A percentile compares a stretch with the other conserved stretches of the same genome.
These are phyloP conservation scores for Trichoderma harzianum DNA, from an alignment of 2,329 filamentous ascomycete species.

Conservation along the genomic window DNA sequence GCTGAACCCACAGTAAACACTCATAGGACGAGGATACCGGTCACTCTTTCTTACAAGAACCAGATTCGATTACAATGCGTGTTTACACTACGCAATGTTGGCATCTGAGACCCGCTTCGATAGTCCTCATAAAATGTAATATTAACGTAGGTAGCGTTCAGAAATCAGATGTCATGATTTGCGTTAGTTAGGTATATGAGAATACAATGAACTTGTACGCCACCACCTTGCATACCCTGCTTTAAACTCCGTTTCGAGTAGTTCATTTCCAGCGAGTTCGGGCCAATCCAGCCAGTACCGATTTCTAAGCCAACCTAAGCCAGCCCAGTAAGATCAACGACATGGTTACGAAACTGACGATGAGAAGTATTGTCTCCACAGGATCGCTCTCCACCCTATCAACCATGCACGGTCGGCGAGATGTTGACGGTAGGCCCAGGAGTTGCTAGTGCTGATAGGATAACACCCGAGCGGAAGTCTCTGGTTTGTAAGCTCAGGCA, in stretches of 20 bases:
- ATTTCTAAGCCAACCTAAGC: background rate
- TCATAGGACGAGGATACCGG: background rate
- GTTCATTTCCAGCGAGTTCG: background rate
- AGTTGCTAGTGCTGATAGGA: background rate
- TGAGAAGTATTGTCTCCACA: background rate
- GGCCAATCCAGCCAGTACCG: background rate
- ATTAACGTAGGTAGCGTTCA: background rate
- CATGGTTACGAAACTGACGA: background rate
- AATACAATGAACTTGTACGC: background rate
- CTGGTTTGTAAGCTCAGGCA: background rate
- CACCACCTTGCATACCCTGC: background rate
- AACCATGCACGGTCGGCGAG: background rate
- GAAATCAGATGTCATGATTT: background rate
- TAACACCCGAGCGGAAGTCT: background rate
- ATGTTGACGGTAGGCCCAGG: background rate
- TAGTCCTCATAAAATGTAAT: background rate
- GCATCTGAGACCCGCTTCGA: background rate
- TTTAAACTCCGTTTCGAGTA: background rate
- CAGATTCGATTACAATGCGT: background rate
- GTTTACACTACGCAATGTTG: background rate
- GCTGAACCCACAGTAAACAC: background rate
- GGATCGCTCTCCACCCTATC: background rate
- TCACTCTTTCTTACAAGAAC: background rate
- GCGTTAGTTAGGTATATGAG: background rate
- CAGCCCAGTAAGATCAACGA: background rate